Base-by-base conservation (phyloP, 108 stramenopile species). In the Cyclostephanos invisitatus region DNA sequence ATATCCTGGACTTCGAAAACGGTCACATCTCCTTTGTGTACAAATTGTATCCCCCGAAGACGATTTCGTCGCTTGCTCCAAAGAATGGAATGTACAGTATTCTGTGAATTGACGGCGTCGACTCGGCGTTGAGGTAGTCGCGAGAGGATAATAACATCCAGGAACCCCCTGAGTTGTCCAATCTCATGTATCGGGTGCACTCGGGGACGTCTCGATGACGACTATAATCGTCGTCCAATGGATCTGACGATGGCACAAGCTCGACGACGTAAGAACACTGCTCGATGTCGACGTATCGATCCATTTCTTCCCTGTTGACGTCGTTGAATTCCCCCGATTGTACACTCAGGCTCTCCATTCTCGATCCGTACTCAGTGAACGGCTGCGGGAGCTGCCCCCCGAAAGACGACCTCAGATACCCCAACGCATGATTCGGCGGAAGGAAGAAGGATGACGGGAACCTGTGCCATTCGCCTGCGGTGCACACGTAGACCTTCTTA, bases 391-490 rank as follows among this genome's bases (percentile, higher is more conserved):
- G 82, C 73, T 98, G 95, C 3, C 97, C 97, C 20, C 55, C 70
- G 74, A 97, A 98, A 3, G 87, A 85, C n/a, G 90, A 89, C 64
- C 80, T 86, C 9, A 96, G 70, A 81, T 96, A 98, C 18, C 83
- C 88, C 42, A 97, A 73, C 60, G 81, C 67, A 32, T 53, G 57
- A 44, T 74, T 83, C 18, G 57, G 49, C 14, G 96, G 96, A 9
- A 98, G 81, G 64, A 87, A 96, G 75, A 96, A 98, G 29, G 83
- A 86, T 22, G 96, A 89, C 7, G 97, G 96, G 78, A 94, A 98
- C 25, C 94, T 76, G 79, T 99, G 91, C 99, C 99, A 99, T 85
- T 99, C 99, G 32, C 91, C 95, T 36, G 94, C 96, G 12, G 89
- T 86, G 73, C 99, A 99, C 40, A 97, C 83, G 36, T 80, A 32